Conservation (phyloP, 2,329 filamentous ascomycete genomes). For the Penicillium sp. region DNA sequence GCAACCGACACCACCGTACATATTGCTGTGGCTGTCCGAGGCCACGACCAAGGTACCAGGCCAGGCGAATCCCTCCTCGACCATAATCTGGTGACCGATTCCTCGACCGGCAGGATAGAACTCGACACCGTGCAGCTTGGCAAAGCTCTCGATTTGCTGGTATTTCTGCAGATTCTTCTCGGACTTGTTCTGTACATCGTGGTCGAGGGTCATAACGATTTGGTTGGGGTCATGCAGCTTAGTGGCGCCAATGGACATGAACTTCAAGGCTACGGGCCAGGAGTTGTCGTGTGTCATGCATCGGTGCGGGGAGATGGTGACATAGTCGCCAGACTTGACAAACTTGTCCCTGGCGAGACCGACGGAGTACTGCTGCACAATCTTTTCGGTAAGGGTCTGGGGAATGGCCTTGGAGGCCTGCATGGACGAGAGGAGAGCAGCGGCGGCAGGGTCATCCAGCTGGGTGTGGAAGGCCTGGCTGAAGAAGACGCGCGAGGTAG, state of each 20-base stretch:
- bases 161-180: conserved; percentile 81
- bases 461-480: conserved; percentile 62
- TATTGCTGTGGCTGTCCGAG: conserved; percentile 65
- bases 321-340: conserved; percentile 77
- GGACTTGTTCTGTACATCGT: conserved; percentile 80
- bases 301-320: conserved; percentile 65
- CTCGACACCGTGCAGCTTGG: conserved; percentile 67
- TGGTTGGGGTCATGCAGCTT: conserved; percentile 67
- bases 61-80: conserved; percentile 81
- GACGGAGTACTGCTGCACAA: conserved; percentile 76
- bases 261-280: conserved; percentile 71
- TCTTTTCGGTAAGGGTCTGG: conserved; percentile 89
- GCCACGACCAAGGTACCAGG: conserved; percentile 79
- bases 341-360: conserved; percentile 69
- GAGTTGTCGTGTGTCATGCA: conserved; percentile 88
- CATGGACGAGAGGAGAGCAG: conserved; percentile 70
- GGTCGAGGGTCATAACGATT: conserved; percentile 78
- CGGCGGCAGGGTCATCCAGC: conserved; percentile 56
- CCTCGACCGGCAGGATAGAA: conserved; percentile 74
- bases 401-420: conserved; percentile 54
- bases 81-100: conserved; percentile 74
- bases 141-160: conserved; percentile 74
- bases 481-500: conserved; percentile 26
- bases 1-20: conserved; percentile 75
- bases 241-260: conserved; percentile 75